Evolutionary conservation across 2,329 filamentous ascomycete species (phyloP).

Genomic region (Arthrobotrys entomopaga): DNA sequence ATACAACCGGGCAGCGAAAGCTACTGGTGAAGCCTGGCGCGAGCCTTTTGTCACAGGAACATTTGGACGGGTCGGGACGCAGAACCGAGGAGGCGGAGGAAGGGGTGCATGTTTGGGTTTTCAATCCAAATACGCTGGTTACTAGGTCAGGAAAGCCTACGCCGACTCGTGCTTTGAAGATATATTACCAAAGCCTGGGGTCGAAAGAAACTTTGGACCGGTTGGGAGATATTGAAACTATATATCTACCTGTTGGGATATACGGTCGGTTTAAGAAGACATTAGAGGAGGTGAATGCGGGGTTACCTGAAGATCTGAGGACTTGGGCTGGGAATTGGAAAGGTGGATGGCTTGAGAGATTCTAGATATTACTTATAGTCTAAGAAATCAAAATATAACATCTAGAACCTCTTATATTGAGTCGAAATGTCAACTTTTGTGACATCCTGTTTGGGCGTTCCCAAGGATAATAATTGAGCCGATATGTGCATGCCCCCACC

Average conservation of each 20-base stretch:
- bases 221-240: conserved; percentile 44
- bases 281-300: conserved; percentile 31
- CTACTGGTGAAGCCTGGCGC: conserved; percentile 48
- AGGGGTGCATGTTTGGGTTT: conserved; percentile 50
- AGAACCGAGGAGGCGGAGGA: conserved; percentile 28
- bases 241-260: conserved; percentile 39
- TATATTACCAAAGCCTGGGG: conserved; percentile 42
- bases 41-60: conserved; percentile 38
- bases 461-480: too few species aligned
- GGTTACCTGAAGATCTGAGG: conserved; percentile 24
- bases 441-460: too few species aligned
- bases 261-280: conserved; percentile 27
- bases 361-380: not conserved
- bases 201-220: conserved; percentile 18
- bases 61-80: conserved; percentile 29
- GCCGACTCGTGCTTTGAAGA: conserved; percentile 35
- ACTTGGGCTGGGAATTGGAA: conserved; percentile 34
- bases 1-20: conserved; percentile 47
- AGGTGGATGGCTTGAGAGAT: conserved; percentile 45
- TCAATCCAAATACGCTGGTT: conserved; percentile 51
- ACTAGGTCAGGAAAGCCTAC: conserved; percentile 41
- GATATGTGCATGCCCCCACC: too few species aligned
- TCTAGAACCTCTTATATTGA: too few species aligned
- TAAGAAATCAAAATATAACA: too few species aligned
- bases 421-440: too few species aligned